These are phyloP conservation scores for Handroanthus guayacan DNA, from an alignment of 257 asterid species.

Conservation along the genomic window DNA sequence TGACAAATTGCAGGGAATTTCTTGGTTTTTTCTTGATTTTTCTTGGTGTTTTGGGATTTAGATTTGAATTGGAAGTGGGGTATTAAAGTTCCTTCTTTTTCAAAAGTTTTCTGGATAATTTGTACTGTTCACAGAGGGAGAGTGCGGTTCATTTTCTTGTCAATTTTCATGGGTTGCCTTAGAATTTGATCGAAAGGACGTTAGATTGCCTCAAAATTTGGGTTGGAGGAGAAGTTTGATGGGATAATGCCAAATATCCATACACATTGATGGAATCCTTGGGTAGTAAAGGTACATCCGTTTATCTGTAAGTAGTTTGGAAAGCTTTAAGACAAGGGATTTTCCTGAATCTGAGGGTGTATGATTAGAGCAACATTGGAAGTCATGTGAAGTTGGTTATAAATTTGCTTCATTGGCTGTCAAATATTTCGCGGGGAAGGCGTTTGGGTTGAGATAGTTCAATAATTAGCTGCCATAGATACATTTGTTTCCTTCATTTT, in stretches of 20 bases:
- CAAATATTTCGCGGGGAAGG: conserved; percentile 32
- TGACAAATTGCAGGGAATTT: conserved; percentile 29
- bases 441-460: conserved; percentile 39
- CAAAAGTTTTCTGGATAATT: conserved; percentile 4
- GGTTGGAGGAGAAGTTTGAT: conserved; percentile 45
- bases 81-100: conserved; percentile 13
- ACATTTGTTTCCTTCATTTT: conserved; percentile 33
- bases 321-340: conserved; percentile 33
- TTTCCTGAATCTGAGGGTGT: conserved; percentile 54
- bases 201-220: conserved; percentile 50
- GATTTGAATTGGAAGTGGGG: conserved; percentile 42
- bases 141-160: conserved; percentile 11
- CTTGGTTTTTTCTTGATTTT: background rate
- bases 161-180: conserved; percentile 16
- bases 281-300: conserved; percentile 41
- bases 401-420: conserved; percentile 46
- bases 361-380: conserved; percentile 39
- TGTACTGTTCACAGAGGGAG: conserved; percentile 18
- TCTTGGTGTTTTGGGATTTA: conserved; percentile 26
- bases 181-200: conserved; percentile 24
- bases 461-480: conserved; percentile 37
- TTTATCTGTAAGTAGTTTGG: conserved; percentile 32
- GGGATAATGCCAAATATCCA: conserved; percentile 43
- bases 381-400: conserved; percentile 37
- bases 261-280: conserved; percentile 33